Evolutionary conservation across 208 protist species (phyloP).

Genomic region (Lotmaria passim): DNA sequence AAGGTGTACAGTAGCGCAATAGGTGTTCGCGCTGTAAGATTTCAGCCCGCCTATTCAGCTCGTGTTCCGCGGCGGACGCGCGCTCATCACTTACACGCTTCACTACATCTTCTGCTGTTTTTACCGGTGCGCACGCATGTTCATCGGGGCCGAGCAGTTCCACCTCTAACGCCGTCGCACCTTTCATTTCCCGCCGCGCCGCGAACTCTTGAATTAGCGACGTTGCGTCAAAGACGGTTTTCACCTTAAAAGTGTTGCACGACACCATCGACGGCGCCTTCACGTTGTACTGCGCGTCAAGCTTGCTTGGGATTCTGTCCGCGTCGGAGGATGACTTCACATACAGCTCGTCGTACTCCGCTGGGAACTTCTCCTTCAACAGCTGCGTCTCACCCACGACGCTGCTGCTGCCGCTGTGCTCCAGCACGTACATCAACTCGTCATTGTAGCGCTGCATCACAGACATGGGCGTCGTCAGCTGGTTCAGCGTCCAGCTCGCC

Average conservation of each 20-base stretch:
- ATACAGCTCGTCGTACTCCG: slow-evolving; percentile 46
- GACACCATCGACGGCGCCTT: background rate
- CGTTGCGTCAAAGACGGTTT: slow-evolving; percentile 7
- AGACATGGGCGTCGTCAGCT: slow-evolving; percentile 76
- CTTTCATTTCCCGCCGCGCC: background rate
- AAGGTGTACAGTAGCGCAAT: background rate
- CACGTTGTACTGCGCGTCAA: background rate
- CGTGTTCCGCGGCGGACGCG: background rate
- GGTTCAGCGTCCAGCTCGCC: slow-evolving; percentile 75
- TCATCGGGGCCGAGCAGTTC: background rate
- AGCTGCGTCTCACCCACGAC: slow-evolving; percentile 59
- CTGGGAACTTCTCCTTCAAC: slow-evolving; percentile 68
- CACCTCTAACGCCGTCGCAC: background rate
- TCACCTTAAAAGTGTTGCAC: background rate
- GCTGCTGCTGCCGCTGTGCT: slow-evolving; percentile 64
- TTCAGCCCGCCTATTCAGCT: slow-evolving; percentile 3
- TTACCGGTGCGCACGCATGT: background rate
- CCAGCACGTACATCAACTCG: slow-evolving; percentile 83
- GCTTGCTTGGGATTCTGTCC: slow-evolving; percentile 1
- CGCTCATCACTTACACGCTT: background rate
- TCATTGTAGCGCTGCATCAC: slow-evolving; percentile 65
- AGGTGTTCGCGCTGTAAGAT: background rate
- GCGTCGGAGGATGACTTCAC: slow-evolving; percentile 36
- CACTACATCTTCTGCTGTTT: slow-evolving; percentile 1
- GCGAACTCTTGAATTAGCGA: background rate